Evolutionary conservation across 2,329 filamentous ascomycete species (phyloP).

Genomic region (Monilinia laxa): DNA sequence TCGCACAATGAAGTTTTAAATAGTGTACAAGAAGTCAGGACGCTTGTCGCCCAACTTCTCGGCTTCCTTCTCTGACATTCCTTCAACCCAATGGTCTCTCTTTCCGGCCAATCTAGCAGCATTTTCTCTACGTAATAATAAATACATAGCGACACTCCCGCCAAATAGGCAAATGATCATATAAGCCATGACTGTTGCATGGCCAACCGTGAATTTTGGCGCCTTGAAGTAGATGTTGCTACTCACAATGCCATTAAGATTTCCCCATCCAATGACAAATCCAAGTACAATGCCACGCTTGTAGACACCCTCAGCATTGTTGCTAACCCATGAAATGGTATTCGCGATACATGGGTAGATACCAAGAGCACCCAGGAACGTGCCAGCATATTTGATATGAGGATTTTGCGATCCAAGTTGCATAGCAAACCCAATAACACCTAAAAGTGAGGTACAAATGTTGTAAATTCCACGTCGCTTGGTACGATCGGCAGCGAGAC

Average conservation of each 20-base stretch:
- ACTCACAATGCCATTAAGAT: conserved; percentile 65
- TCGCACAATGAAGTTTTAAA: conserved; percentile 42
- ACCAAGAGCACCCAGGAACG: conserved; percentile 78
- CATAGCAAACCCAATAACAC: conserved; percentile 79
- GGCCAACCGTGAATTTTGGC: conserved; percentile 62
- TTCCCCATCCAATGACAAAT: conserved; percentile 88
- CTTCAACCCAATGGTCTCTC: conserved; percentile 62
- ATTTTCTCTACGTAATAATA: conserved; percentile 66
- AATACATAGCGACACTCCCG: conserved; percentile 66
- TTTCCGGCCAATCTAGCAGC: conserved; percentile 59
- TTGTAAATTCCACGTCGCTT: conserved; percentile 76
- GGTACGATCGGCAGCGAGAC: conserved; percentile 75
- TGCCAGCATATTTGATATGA: conserved; percentile 74
- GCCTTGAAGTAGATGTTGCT: conserved; percentile 67
- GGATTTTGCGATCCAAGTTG: conserved; percentile 63
- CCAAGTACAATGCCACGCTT: conserved; percentile 85
- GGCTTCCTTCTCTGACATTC: conserved; percentile 61
- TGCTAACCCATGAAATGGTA: conserved; percentile 82
- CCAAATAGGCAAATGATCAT: conserved; percentile 65
- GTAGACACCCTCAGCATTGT: conserved; percentile 86
- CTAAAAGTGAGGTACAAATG: conserved; percentile 66
- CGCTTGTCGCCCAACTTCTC: conserved; percentile 66
- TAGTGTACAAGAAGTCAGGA: conserved; percentile 68
- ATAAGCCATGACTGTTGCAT: conserved; percentile 73
- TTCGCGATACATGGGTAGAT: conserved; percentile 86